phyloP scores from a whole-genome alignment of 495 filamentous ascomycete species.

The Hypoxylon lenormandii region DNA sequence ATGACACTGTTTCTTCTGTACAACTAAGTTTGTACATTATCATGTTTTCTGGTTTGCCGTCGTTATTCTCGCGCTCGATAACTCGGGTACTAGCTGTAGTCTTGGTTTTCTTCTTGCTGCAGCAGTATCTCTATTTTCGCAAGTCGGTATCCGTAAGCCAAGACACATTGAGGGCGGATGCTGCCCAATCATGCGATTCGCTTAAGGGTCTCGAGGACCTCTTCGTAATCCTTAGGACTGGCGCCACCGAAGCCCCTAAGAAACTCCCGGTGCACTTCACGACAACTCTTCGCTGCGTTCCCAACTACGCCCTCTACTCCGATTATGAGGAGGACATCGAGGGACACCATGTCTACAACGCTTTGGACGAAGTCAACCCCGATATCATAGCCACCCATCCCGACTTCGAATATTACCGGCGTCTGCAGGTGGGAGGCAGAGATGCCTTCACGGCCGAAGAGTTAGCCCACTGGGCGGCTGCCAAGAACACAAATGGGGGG shows the following conservation, averaged over 20 bases:
- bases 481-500: constrained; percentile 48
- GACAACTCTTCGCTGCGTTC: constrained; percentile 59
- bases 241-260: constrained; percentile 61
- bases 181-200: constrained; percentile 27
- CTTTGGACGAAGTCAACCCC: constrained; percentile 48
- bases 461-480: constrained; percentile 43
- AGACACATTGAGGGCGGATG: neutral
- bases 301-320: constrained; percentile 64
- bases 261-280: constrained; percentile 64
- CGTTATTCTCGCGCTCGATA: constrained; percentile 28
- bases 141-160: constrained; percentile 5
- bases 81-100: constrained; percentile 29
- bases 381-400: constrained; percentile 47
- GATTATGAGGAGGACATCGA: constrained; percentile 60
- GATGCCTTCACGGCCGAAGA: constrained; percentile 45
- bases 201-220: constrained; percentile 50
- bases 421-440: constrained; percentile 45
- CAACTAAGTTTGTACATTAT: constrained; percentile 5
- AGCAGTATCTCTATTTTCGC: constrained; percentile 34
- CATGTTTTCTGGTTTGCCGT: constrained; percentile 37
- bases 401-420: constrained; percentile 54
- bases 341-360: constrained; percentile 58
- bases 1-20: neutral
- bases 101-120: constrained; percentile 29
- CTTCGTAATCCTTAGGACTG: constrained; percentile 61